These are phyloP conservation scores for Meyerozyma sp. DNA, from an alignment of 1,139 yeast genomes.

Conservation along the genomic window DNA sequence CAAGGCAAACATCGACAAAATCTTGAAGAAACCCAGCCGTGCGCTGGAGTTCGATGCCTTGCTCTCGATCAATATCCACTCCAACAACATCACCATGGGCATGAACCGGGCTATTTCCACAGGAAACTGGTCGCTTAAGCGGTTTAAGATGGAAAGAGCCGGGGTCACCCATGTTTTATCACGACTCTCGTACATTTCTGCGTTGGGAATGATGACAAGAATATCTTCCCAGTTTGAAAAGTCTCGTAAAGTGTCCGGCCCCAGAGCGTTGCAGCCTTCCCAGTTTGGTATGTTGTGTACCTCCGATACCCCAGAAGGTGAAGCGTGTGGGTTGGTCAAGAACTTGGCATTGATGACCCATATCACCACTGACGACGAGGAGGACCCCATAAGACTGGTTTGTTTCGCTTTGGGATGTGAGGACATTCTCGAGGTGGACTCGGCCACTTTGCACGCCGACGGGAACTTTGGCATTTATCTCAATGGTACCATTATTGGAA, in stretches of 20 bases:
- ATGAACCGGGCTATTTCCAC: constrained; percentile 95
- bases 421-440: constrained; percentile 73
- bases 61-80: constrained; percentile 81
- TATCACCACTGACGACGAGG: constrained; percentile 97
- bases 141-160: constrained; percentile 99
- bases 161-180: constrained; percentile 97
- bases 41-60: constrained; percentile 95
- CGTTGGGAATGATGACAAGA: constrained; percentile 99
- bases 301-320: constrained; percentile 99
- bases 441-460: constrained; percentile 70
- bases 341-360: constrained; percentile 97
- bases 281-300: constrained; percentile 99
- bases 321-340: constrained; percentile 97
- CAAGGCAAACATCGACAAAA: constrained; percentile 90
- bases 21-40: constrained; percentile 87
- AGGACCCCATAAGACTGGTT: constrained; percentile 72
- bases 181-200: constrained; percentile 86
- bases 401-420: constrained; percentile 89
- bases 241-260: constrained; percentile 96
- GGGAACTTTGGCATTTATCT: constrained; percentile 82
- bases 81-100: constrained; percentile 90
- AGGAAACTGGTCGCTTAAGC: constrained; percentile 97
- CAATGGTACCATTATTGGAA: constrained; percentile 91
- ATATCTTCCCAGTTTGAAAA: constrained; percentile 97
- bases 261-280: constrained; percentile 98